Percentiles rank a stretch among this genome's conserved stretches.
Evolutionary conservation across 2,329 filamentous ascomycete genomes (phyloP).

Genomic region (Penicillium nordicum): DNA sequence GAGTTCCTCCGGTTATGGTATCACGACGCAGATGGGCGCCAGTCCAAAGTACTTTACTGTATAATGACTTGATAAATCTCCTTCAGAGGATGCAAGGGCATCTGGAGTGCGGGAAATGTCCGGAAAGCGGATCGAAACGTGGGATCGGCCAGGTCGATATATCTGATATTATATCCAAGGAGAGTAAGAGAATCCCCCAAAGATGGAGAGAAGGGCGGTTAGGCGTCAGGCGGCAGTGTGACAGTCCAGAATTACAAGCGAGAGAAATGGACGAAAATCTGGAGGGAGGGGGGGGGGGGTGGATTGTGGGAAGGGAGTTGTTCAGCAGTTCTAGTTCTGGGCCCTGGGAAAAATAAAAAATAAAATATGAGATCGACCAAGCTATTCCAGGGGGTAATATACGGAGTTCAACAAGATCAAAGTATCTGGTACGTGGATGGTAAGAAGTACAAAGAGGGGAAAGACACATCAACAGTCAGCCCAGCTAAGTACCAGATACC

Average conservation of each 20-base stretch:
- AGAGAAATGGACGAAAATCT: slow-evolving; percentile 13
- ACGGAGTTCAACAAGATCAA: background rate
- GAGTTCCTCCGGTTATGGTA: background rate
- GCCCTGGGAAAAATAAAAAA: slow-evolving; percentile 11
- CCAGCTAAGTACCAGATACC: slow-evolving; percentile 17
- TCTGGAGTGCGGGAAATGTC: background rate
- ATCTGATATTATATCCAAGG: background rate
- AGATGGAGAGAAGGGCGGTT: slow-evolving; percentile 9
- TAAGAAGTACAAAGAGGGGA: background rate
- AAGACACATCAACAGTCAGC: background rate
- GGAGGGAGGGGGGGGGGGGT: background rate
- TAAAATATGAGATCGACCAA: background rate
- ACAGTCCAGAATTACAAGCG: slow-evolving; percentile 8
- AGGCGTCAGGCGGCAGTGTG: slow-evolving; percentile 10
- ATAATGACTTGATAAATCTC: background rate
- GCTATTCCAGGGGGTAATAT: slow-evolving; percentile 3
- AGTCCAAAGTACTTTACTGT: background rate
- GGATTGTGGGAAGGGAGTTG: background rate
- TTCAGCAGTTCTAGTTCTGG: slow-evolving; percentile 6
- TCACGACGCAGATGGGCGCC: background rate
- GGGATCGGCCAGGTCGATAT: background rate
- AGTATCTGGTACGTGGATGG: background rate
- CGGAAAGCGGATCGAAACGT: slow-evolving; percentile 3
- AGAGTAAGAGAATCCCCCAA: background rate
- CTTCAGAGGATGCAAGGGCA: background rate